Conservation (phyloP, 441 rosid genomes). For the Manihot esculenta region DNA sequence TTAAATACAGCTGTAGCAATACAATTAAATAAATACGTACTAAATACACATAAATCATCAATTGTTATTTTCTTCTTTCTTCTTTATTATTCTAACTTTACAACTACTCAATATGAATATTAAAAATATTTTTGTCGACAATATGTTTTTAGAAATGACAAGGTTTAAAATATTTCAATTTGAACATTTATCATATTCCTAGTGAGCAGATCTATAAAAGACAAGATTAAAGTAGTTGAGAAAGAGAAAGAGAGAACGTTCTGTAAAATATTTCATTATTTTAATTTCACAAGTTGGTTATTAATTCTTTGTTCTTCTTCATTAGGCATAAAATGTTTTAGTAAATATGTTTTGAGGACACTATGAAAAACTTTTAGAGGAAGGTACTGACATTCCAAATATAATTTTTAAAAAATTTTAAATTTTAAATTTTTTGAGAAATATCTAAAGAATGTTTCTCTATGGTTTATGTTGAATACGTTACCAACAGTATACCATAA, state of each 20-base stretch:
- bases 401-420: too few species aligned
- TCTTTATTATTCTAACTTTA: too few species aligned
- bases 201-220: background rate
- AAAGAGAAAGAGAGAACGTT: background rate
- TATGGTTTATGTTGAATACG: background rate
- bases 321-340: background rate
- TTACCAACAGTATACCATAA: background rate
- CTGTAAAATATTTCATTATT: background rate
- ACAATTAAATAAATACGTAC: too few species aligned
- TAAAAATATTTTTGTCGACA: too few species aligned
- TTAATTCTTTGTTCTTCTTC: slow-evolving; percentile 10
- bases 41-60: too few species aligned
- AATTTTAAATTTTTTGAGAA: background rate
- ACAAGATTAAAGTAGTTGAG: background rate
- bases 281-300: background rate
- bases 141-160: too few species aligned
- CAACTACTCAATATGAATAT: too few species aligned
- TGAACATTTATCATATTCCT: too few species aligned
- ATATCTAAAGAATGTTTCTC: background rate
- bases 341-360: background rate
- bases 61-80: too few species aligned
- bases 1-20: too few species aligned
- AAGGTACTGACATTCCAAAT: too few species aligned
- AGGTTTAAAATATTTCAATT: too few species aligned
- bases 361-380: background rate